A percentile compares a stretch with the other conserved stretches of the same genome.
These are phyloP conservation scores for Parsonsia alboflavescens DNA, from an alignment of 257 asterid species.

Conservation along the genomic window DNA sequence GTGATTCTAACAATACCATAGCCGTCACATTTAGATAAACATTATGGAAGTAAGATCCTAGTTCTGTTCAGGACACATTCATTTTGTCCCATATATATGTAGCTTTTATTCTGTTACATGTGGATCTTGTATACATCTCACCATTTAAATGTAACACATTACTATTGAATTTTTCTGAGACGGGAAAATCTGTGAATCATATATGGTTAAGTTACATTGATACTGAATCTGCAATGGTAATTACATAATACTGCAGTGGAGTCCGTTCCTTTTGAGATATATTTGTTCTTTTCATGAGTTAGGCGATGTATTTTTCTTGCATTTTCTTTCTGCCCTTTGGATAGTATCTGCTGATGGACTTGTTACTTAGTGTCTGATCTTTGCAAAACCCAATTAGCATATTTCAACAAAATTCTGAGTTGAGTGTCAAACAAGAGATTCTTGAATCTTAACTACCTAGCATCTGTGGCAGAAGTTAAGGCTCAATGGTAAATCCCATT, in stretches of 20 bases:
- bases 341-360: too few species aligned
- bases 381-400: background rate
- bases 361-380: too few species aligned
- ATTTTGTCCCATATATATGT: background rate
- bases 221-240: background rate
- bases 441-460: too few species aligned
- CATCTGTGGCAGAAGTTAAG: too few species aligned
- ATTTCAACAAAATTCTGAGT: too few species aligned
- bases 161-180: background rate
- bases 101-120: background rate
- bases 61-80: background rate
- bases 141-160: background rate
- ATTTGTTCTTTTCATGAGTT: too few species aligned
- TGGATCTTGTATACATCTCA: background rate
- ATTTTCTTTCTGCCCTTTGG: too few species aligned
- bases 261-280: too few species aligned
- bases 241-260: too few species aligned
- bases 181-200: background rate
- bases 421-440: too few species aligned
- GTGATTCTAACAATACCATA: slow-evolving; percentile 2
- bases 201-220: background rate
- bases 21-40: background rate
- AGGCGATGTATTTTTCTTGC: too few species aligned
- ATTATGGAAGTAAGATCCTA: background rate
- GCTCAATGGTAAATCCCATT: too few species aligned